A percentile compares a stretch with the other conserved stretches of the same genome.
These are phyloP conservation scores for Apocynum venetum DNA, from an alignment of 257 asterid genomes.

Conservation along the genomic window DNA sequence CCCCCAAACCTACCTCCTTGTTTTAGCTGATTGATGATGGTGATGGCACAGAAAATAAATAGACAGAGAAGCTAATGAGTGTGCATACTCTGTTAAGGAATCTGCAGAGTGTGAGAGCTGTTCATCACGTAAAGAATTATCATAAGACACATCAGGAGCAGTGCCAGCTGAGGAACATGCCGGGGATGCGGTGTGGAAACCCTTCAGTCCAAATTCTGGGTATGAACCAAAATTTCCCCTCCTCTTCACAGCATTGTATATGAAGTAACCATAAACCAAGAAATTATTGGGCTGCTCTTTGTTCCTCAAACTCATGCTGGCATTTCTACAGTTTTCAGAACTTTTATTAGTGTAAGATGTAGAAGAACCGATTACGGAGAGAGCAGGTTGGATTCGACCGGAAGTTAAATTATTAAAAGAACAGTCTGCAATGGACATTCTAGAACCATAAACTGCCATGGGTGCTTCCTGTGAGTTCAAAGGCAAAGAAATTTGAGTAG, in stretches of 20 bases:
- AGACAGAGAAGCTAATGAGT: constrained; percentile 2
- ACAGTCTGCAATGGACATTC: constrained; percentile 34
- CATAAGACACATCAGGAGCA: constrained; percentile 67
- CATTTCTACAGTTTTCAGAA: constrained; percentile 40
- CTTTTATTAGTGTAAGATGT: constrained; percentile 38
- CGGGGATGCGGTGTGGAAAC: constrained; percentile 43
- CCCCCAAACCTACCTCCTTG: neutral
- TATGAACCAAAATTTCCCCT: constrained; percentile 39
- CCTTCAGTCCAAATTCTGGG: constrained; percentile 47
- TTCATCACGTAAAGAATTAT: constrained; percentile 45
- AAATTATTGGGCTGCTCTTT: constrained; percentile 62
- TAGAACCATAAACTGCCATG: constrained; percentile 60
- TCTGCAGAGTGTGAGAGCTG: constrained; percentile 42
- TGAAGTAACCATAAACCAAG: constrained; percentile 56
- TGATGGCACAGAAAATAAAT: neutral
- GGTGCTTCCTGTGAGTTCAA: constrained; percentile 28
- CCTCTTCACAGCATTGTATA: constrained; percentile 53
- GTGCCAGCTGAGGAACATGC: constrained; percentile 53
- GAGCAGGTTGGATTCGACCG: constrained; percentile 30
- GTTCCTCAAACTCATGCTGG: constrained; percentile 62
- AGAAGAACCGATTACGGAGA: constrained; percentile 37
- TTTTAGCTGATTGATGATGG: neutral
- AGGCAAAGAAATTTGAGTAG: constrained; percentile 27
- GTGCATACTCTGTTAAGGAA: constrained; percentile 61
- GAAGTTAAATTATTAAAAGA: constrained; percentile 34